These are phyloP conservation scores for Amniculicola lignicola DNA, from an alignment of 495 filamentous ascomycete species.

Conservation along the genomic window DNA sequence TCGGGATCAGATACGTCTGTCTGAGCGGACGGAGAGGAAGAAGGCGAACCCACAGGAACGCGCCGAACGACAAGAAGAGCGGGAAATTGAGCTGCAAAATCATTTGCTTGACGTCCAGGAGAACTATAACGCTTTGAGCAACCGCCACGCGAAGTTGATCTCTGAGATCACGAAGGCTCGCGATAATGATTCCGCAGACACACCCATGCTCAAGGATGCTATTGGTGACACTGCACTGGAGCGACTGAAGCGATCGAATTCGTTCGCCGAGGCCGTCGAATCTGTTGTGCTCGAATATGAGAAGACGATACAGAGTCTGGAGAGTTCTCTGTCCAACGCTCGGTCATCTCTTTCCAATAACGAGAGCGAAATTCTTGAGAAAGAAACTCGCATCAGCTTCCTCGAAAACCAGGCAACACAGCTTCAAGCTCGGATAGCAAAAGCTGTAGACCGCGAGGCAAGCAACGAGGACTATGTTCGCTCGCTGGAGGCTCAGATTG, in stretches of 20 bases:
- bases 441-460: conserved; percentile 81
- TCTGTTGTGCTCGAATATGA: conserved; percentile 97
- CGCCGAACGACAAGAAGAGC: conserved; percentile 72
- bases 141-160: conserved; percentile 91
- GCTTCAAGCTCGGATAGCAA: conserved; percentile 81
- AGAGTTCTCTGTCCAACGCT: conserved; percentile 87
- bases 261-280: conserved; percentile 91
- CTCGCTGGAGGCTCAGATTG: conserved; percentile 83
- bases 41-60: conserved; percentile 62
- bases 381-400: conserved; percentile 88
- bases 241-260: conserved; percentile 86
- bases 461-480: conserved; percentile 89
- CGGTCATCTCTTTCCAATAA: conserved; percentile 75
- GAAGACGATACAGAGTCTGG: conserved; percentile 93
- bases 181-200: conserved; percentile 58
- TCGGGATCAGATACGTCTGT: conserved; percentile 79
- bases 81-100: conserved; percentile 89
- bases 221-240: conserved; percentile 80
- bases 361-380: conserved; percentile 84
- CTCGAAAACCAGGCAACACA: conserved; percentile 88
- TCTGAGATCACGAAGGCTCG: conserved; percentile 87
- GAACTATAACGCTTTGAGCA: conserved; percentile 85
- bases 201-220: conserved; percentile 49
- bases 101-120: conserved; percentile 90
- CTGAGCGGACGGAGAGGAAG: conserved; percentile 63